Base-by-base conservation (phyloP, 257 asterid genomes). In the Scutellaria baicalensis region DNA sequence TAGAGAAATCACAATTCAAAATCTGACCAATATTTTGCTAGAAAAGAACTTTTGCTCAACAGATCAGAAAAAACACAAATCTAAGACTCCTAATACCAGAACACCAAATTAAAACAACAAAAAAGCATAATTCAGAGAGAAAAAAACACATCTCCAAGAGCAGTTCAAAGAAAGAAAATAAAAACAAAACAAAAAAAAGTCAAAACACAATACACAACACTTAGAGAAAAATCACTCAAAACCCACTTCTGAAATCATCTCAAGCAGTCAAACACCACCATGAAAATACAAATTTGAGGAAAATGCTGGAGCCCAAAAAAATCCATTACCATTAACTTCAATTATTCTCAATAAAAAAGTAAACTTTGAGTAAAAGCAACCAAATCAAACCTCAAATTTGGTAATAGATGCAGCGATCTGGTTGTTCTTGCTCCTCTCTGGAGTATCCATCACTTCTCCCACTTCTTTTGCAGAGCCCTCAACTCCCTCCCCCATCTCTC, bases 301-400 rank as follows among this genome's bases (percentile, higher is more conserved):
- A 44, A 77, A 74, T 64, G 65, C 68, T 65, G 61, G 61, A 23
- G 6, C 57, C 68, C 60, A 61, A 21, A n/a, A 66, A 58, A 59
- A 14, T 58, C 74, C 65, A 56, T 65, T 42, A 36, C 33, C 33
- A 56, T 18, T 4, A 45, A 40, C 66, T 20, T 33, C 20, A 50
- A 65, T 42, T 8, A 64, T 17, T 9, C 27, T 43, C 36, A 49
- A 27, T 8, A 64, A 78, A 74, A 49, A 60, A 55, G 47, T 75
- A 51, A 67, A 57, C 44, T 77, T 75, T 48, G 21, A 0, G 73
- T 23, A 44, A 38, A 8, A 57, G 35, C 36, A 59, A 39, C 47
- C 61, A 78, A 80, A 76, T n/a, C 72, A 59, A 58, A 93, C 98
- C 98, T 93, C 97, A 66, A 90, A 88, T 73, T 82, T 90, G 80